Base-by-base conservation (phyloP, 192 early-diverging fungal genomes). In the Chytriomyces sp. region DNA sequence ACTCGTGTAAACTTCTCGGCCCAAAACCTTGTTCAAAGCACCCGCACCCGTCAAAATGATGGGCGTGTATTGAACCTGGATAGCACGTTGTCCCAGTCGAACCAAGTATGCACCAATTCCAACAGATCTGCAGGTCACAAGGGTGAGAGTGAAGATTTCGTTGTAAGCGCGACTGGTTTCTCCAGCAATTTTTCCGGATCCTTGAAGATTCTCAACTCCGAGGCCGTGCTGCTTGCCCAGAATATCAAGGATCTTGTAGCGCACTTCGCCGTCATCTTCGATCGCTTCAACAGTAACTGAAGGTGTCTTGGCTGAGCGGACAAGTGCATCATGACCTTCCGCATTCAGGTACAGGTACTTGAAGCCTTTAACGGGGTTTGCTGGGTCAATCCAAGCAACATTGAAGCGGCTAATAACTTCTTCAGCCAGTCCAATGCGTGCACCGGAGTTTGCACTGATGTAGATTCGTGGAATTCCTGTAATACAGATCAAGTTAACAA, bases 61-160 rank as follows among this genome's bases (percentile, higher is more conserved):
- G 43, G 97, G 97, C 71, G 96, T 95, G 75, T 96, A 96, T 82
- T 99, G 96, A 80, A 96, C 96, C 86, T 99, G 97, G 62, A 99
- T 89, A 24, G 94, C 88, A 63, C 97, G 94, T 83, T 99, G 97
- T 61, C 97, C 97, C 77, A 99, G 91, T 79, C 97, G 94, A 69
- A 99, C 97, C 67, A 98, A 88, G 85, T 99, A 99, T 43, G 97
- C 97, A 73, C 96, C 96, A 77, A 99, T 99, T 77, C 78, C 97
- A 48, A 99, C 97, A 60, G 96, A 97, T 61, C 97, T 92, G 82
- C 96, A 98, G 0, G 97, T 97, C 45, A 99, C 97, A 63, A 99
- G 82, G 5, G 97, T 97, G 18, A 94, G 84, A 5, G 97, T 99
- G 81, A 99, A 99, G 79, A 98, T 98, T 69, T 99, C 97, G 49